Conservation (phyloP, 306 rosid species). For the Begonia loranthoides region DNA sequence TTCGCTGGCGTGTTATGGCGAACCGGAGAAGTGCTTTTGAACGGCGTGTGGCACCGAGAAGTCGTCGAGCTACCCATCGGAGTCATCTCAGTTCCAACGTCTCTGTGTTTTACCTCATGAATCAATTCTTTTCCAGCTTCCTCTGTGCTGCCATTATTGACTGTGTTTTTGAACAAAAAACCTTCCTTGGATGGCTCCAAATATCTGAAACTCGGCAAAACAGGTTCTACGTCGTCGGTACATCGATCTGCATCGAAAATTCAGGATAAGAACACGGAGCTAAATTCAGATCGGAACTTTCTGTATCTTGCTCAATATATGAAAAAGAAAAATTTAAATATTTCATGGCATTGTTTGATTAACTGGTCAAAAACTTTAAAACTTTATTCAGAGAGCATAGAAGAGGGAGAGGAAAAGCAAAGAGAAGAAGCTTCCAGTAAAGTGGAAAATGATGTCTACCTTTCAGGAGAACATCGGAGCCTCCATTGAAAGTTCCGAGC, state of each 20-base stretch:
- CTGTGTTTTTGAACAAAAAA: constrained; percentile 49
- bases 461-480: constrained; percentile 50
- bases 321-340: too few species aligned
- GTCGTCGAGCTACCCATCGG: constrained; percentile 95
- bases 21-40: constrained; percentile 69
- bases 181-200: constrained; percentile 55
- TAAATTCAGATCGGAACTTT: too few species aligned
- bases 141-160: constrained; percentile 30
- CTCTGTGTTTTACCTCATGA: constrained; percentile 52
- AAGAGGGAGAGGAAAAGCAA: too few species aligned
- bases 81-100: constrained; percentile 88
- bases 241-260: constrained; percentile 58
- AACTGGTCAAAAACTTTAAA: too few species aligned
- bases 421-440: constrained; percentile 7
- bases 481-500: constrained; percentile 32
- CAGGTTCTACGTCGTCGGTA: constrained; percentile 49
- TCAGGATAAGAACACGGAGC: constrained; percentile 8
- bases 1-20: constrained; percentile 85
- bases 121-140: constrained; percentile 39
- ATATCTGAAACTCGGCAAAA: constrained; percentile 38
- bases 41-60: constrained; percentile 84
- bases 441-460: constrained; percentile 19
- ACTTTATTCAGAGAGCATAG: too few species aligned
- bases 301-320: too few species aligned
- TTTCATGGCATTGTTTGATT: too few species aligned